phyloP scores from a whole-genome alignment of 257 asterid genomes.

The Nicotiana sylvestris region DNA sequence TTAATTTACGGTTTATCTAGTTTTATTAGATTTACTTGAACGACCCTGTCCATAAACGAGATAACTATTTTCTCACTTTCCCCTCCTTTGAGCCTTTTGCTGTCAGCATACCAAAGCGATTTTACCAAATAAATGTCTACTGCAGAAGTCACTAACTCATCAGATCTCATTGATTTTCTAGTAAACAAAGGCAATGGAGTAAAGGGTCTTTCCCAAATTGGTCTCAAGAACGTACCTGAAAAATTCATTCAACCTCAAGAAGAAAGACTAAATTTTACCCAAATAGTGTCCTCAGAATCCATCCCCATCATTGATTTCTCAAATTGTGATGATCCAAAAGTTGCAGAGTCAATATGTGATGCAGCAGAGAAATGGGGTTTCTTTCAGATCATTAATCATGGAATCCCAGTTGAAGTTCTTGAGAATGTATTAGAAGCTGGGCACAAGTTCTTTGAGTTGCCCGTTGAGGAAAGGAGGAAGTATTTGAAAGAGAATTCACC shows the following conservation, averaged over 20 bases:
- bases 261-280: constrained; percentile 27
- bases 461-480: constrained; percentile 44
- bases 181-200: constrained; percentile 44
- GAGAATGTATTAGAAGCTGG: constrained; percentile 39
- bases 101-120: background rate
- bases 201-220: constrained; percentile 37
- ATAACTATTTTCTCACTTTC: background rate
- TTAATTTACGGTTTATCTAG: no score
- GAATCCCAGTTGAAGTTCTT: constrained; percentile 41
- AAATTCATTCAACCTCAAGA: constrained; percentile 37
- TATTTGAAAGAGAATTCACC: constrained; percentile 48
- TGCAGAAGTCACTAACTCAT: constrained; percentile 9
- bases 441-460: constrained; percentile 39
- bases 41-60: background rate
- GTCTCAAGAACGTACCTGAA: constrained; percentile 28
- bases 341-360: constrained; percentile 27
- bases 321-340: constrained; percentile 28
- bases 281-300: constrained; percentile 18
- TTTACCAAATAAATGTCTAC: constrained; percentile 18
- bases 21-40: no score
- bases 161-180: constrained; percentile 35
- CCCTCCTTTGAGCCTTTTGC: background rate
- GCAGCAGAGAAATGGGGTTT: constrained; percentile 47
- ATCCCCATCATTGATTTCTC: constrained; percentile 47
- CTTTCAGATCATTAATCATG: constrained; percentile 47